Conservation (phyloP, 345 rosid genomes). For the Kandelia obovata region DNA sequence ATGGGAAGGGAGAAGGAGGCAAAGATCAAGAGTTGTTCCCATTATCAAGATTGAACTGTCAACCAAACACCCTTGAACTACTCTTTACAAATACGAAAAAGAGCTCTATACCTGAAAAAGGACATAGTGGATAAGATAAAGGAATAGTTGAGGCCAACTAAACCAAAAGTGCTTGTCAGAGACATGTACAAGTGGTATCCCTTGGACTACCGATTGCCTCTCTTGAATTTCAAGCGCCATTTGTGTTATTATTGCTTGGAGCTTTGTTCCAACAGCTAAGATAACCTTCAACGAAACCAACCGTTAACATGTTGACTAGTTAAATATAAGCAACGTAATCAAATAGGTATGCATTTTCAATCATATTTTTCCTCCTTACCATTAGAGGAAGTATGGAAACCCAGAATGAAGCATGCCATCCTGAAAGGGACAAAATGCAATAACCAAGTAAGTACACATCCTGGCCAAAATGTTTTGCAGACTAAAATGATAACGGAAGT, state of each 20-base stretch:
- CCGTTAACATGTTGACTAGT: not conserved
- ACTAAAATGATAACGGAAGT: not conserved
- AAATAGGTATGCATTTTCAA: not conserved
- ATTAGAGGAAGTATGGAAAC: conserved; percentile 63
- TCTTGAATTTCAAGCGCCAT: conserved; percentile 93
- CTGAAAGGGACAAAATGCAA: conserved; percentile 34
- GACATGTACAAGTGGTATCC: conserved; percentile 91
- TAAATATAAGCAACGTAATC: not conserved
- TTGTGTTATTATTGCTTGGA: conserved; percentile 70
- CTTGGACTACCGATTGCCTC: conserved; percentile 87
- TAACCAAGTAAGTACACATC: not conserved
- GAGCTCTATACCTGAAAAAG: conserved; percentile 68
- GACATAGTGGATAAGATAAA: conserved; percentile 78
- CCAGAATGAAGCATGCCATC: conserved; percentile 59
- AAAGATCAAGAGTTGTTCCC: not conserved
- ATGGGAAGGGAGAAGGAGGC: not conserved
- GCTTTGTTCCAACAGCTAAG: conserved; percentile 85
- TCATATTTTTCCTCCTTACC: conserved; percentile 51
- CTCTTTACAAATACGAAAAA: no score
- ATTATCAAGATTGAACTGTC: not conserved
- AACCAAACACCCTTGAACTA: no score
- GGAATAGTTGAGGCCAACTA: conserved; percentile 63
- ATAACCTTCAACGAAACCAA: conserved; percentile 51
- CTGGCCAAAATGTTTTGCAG: conserved; percentile 2
- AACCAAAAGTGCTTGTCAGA: conserved; percentile 89